Evolutionary conservation across 192 early-diverging fungal genomes (phyloP), one percentile per base, ranked within the genome.

Genomic region (Coemansia sp.): DNA sequence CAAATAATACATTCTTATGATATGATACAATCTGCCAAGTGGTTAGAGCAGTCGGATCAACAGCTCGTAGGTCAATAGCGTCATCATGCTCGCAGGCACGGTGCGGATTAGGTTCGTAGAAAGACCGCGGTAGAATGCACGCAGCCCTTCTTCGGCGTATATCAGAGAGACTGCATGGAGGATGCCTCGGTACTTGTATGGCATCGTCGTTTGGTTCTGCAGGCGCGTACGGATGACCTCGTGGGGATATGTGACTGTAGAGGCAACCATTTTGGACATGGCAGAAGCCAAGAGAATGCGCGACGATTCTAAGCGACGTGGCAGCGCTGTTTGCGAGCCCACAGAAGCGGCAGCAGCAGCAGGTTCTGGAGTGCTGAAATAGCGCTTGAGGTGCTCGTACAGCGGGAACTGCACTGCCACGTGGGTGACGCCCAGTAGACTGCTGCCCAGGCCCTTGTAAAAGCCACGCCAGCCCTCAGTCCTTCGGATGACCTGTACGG

Each of bases 371-470:
- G 27, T 31, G 51, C 51, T 20, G 46, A 77, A 14, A 47, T 54
- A 70, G 54, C 29, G 10, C 76, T 96, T 97, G 38, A 98, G 74
- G 60, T 88, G 85, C 81, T 99, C 97, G 79, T 99, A 99, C 38
- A 99, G 82, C 35, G 97, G 97, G 68, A 99, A 99, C 78, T 96
- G 94, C 29, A 99, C 85, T 5, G 93, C 93, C 1, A 95, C 94
- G 74, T 99, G 97, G 32, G 86, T 90, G 35, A 96, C 92, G 38
- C 97, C 97, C 75, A 98, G 83, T 60, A 98, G 76, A n/a, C 91
- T 91, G 37, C 93, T 91, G 19, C 92, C 91, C 25, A 98, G 79
- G 25, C 96, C 96, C 77, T 95, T 96, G 75, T 98, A 98, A 62
- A 96, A 92, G 43, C 94, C 94, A 8, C 83, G 68, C 32, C 86